phyloP scores from a whole-genome alignment of 2,329 filamentous ascomycete species.

The Lecanoromycetidae sp. region DNA sequence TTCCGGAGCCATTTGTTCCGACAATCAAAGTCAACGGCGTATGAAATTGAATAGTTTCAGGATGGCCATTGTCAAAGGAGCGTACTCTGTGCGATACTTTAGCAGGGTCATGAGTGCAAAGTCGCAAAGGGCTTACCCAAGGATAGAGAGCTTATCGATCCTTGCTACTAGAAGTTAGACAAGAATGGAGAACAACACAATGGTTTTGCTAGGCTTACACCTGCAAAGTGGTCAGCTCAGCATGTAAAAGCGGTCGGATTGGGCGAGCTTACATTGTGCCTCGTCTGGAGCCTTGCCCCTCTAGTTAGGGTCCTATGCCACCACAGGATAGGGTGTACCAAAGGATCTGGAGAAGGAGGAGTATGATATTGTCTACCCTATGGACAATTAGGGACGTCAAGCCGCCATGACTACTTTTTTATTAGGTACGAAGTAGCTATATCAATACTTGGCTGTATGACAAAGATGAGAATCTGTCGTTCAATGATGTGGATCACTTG shows the following conservation, averaged over 20 bases:
- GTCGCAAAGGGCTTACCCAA: constrained; percentile 54
- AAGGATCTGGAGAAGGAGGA: no score
- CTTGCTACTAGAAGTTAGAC: constrained; percentile 13
- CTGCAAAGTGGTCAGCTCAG: not conserved
- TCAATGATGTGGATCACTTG: no score
- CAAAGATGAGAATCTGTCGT: no score
- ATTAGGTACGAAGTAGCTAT: no score
- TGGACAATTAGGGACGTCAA: no score
- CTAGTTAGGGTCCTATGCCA: no score
- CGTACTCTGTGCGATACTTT: constrained; percentile 42
- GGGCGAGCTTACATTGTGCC: constrained; percentile 1
- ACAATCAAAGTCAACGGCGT: constrained; percentile 91
- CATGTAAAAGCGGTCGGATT: not conserved
- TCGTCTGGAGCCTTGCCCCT: not conserved
- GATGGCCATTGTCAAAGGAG: constrained; percentile 66
- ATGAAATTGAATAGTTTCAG: constrained; percentile 75
- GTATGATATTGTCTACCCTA: no score
- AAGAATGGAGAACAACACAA: not conserved
- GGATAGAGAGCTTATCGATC: constrained; percentile 74
- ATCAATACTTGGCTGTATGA: no score
- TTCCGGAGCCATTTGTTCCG: constrained; percentile 92
- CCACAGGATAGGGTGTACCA: no score
- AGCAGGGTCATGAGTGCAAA: not conserved
- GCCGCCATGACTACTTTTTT: no score
- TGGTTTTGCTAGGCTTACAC: no score